Evolutionary conservation across 306 rosid genomes (phyloP), one percentile per base, ranked within the genome.

Genomic region (Myrica gale): DNA sequence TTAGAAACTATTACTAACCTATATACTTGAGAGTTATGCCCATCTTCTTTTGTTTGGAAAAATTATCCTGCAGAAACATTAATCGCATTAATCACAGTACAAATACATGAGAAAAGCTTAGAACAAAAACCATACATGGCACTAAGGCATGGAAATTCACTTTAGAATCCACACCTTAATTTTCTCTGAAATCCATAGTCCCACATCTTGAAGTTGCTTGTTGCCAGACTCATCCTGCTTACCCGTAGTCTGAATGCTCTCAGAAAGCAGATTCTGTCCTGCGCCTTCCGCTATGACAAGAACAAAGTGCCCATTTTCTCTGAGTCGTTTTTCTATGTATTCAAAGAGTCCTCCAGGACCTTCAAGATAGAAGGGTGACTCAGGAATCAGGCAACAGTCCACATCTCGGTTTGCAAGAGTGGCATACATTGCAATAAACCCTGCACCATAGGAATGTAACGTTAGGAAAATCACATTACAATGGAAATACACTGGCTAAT

Each of bases 221-320:
- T 95, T 95, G 80, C 97, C 99, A 39, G 97, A 95, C 72, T 97
- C 99, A 83, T 95, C 98, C 81, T 82, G 80, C 74, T 81, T 76
- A 19, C 65, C 72, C 81, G 32, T 53, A 57, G 90, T 79, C 47
- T 71, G 76, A 1, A 74, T 62, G 81, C 89, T 87, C 82, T 84
- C 93, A 23, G 96, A 86, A 39, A 90, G 81, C 70, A 92, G 90
- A 12, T 90, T 97, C 84, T 92, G 97, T n/a, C 96, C 99, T 1
- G 99, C 99, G 44, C 99, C 99, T 92, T 95, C 99, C 52, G 99
- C 99, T 43, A 92, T 86, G 76, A 95, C 99, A 42, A 95, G 86
- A 71, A 95, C 99, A 96, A 95, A 85, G 91, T 95, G 99, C 10
- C 96, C 99, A 6, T 83, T 88, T 82, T 95, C 99, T 79, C 73